Conservation (phyloP, 2,329 filamentous ascomycete species). For the Colletotrichum falcatum region DNA sequence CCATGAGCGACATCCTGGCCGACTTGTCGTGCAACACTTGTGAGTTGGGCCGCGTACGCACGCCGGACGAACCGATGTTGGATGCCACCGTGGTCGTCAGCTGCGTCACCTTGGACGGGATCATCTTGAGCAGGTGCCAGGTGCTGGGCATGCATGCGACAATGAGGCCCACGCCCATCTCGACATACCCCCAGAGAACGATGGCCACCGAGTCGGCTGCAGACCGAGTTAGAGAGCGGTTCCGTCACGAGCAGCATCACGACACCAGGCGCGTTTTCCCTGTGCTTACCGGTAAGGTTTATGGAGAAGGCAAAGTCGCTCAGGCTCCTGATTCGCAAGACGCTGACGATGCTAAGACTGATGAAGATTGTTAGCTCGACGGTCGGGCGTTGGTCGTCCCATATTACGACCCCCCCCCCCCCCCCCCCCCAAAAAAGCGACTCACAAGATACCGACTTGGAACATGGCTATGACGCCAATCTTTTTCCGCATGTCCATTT, state of each 20-base stretch:
- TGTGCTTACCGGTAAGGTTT: conserved; percentile 14
- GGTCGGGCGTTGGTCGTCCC: too few relatives aligned
- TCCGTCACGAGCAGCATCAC: too few relatives aligned
- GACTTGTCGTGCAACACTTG: not conserved
- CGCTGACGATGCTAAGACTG: conserved; percentile 28
- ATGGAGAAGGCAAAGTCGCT: not conserved
- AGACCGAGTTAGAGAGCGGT: not conserved
- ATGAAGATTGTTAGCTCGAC: not conserved
- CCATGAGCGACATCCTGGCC: not conserved
- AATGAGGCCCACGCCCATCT: conserved; percentile 53
- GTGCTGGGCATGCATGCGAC: conserved; percentile 54
- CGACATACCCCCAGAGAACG: conserved; percentile 51
- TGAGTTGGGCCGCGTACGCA: not conserved
- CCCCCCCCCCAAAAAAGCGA: too few relatives aligned
- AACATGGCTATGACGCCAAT: conserved; percentile 42
- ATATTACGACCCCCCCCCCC: too few relatives aligned
- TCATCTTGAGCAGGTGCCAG: conserved; percentile 46
- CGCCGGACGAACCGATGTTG: not conserved
- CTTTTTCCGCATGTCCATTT: conserved; percentile 42
- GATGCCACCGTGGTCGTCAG: conserved; percentile 8
- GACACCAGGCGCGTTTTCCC: not conserved
- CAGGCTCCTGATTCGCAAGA: conserved; percentile 20
- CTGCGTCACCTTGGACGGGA: conserved; percentile 19
- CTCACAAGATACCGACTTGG: conserved; percentile 47
- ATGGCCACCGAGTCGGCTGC: conserved; percentile 49